Evolutionary conservation across 495 filamentous ascomycete species (phyloP).

Genomic region (Penicillium dipodomyicola): DNA sequence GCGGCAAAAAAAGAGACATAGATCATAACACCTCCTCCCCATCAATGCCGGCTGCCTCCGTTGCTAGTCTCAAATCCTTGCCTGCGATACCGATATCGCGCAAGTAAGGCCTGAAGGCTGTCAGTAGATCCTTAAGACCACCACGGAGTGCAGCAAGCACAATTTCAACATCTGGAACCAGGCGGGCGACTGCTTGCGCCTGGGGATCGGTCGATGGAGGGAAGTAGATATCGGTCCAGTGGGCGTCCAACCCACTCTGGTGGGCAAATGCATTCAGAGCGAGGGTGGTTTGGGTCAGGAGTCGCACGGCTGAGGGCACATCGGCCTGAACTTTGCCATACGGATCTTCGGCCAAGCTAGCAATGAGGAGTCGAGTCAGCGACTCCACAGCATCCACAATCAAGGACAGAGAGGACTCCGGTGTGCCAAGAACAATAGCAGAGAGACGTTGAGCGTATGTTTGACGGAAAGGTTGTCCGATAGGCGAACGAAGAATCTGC

Average conservation of each 20-base stretch:
- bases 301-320: conserved; percentile 67
- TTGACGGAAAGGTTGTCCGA: conserved; percentile 70
- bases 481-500: conserved; percentile 44
- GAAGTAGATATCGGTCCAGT: conserved; percentile 80
- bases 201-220: conserved; percentile 42
- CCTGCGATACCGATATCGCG: conserved; percentile 60
- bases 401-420: conserved; percentile 59
- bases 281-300: conserved; percentile 63
- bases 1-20: conserved; percentile 5
- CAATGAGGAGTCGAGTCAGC: conserved; percentile 64
- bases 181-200: conserved; percentile 39
- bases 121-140: conserved; percentile 59
- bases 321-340: conserved; percentile 82
- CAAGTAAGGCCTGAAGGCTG: conserved; percentile 68
- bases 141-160: conserved; percentile 57
- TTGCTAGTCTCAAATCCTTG: conserved; percentile 67
- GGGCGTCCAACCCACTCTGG: conserved; percentile 50
- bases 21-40: conserved; percentile 27
- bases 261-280: conserved; percentile 67
- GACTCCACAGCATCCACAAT: conserved; percentile 70
- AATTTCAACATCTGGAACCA: conserved; percentile 58
- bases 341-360: conserved; percentile 76
- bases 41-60: conserved; percentile 53
- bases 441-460: conserved; percentile 61
- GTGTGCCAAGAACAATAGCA: conserved; percentile 64